A percentile compares a stretch with the other conserved stretches of the same genome.
phyloP scores from a whole-genome alignment of 1,284 basidiomycete genomes.

The Ustilago cynodontis region DNA sequence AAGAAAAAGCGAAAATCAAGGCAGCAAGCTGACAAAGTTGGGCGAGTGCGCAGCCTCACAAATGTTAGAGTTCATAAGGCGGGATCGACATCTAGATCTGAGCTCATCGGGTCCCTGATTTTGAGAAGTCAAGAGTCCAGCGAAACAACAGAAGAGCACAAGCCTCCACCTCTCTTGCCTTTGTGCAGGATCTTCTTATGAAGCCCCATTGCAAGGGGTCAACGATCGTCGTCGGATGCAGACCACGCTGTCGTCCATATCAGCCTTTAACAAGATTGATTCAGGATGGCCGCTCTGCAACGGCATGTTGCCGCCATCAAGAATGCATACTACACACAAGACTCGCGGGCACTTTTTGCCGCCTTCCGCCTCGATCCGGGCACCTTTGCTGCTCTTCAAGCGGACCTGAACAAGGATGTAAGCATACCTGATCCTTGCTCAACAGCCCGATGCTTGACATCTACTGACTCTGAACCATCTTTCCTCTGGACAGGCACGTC shows the following conservation, averaged over 20 bases:
- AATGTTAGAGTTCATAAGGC: not conserved
- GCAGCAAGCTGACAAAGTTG: not conserved
- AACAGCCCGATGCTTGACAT: too few species aligned
- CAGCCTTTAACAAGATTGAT: not conserved
- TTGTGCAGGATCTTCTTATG: not conserved
- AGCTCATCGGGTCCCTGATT: constrained; percentile 16
- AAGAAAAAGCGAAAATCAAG: not conserved
- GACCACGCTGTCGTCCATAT: not conserved
- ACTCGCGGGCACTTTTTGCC: constrained; percentile 27
- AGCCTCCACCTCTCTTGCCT: constrained; percentile 14
- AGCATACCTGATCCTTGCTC: not conserved
- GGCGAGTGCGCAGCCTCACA: not conserved
- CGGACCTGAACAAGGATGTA: constrained; percentile 35
- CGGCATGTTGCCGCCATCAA: constrained; percentile 41
- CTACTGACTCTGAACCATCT: not conserved
- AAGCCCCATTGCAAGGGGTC: not conserved
- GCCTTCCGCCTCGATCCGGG: constrained; percentile 37
- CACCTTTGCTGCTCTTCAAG: constrained; percentile 34
- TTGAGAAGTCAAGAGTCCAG: constrained; percentile 11
- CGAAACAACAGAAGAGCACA: constrained; percentile 9
- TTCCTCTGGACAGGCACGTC: constrained; percentile 16
- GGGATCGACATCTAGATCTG: not conserved
- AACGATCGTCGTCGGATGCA: not conserved
- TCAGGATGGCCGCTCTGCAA: constrained; percentile 36
- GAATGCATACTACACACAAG: constrained; percentile 34